A percentile compares a stretch with the other conserved stretches of the same genome.
Evolutionary conservation across 306 rosid species (phyloP).

Genomic region (Casuarina glauca): DNA sequence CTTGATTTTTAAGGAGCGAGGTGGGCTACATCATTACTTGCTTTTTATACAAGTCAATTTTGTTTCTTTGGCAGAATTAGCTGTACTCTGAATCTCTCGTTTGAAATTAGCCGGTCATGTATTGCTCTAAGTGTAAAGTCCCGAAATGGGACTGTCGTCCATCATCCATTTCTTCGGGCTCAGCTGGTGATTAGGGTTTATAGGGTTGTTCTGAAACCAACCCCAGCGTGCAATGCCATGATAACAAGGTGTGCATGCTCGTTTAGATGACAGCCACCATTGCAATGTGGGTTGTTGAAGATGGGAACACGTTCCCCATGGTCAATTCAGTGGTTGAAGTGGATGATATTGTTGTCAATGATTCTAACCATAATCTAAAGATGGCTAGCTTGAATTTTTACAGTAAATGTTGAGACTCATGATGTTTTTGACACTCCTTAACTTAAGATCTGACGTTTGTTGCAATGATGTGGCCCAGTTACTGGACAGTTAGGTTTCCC

Average conservation of each 20-base stretch:
- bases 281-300: background rate
- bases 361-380: background rate
- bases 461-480: slow-evolving; percentile 41
- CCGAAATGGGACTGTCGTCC: slow-evolving; percentile 19
- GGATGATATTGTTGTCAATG: slow-evolving; percentile 3
- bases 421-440: slow-evolving; percentile 16
- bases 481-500: slow-evolving; percentile 10
- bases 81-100: slow-evolving; percentile 7
- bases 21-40: slow-evolving; percentile 22
- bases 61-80: background rate
- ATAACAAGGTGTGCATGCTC: background rate
- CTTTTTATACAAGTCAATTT: background rate
- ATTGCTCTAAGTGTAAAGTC: background rate
- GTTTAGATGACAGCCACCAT: background rate
- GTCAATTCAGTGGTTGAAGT: slow-evolving; percentile 3
- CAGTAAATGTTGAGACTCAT: background rate
- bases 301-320: background rate
- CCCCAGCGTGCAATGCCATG: background rate
- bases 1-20: slow-evolving; percentile 34
- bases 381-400: background rate
- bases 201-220: background rate
- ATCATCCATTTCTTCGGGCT: slow-evolving; percentile 13
- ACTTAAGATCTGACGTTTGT: slow-evolving; percentile 17
- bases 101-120: slow-evolving; percentile 7
- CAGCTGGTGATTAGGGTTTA: background rate